Evolutionary conservation across 371 early-diverging fungal genomes (phyloP), one percentile per base, ranked within the genome.

Genomic region (Apophysomyces sp.): DNA sequence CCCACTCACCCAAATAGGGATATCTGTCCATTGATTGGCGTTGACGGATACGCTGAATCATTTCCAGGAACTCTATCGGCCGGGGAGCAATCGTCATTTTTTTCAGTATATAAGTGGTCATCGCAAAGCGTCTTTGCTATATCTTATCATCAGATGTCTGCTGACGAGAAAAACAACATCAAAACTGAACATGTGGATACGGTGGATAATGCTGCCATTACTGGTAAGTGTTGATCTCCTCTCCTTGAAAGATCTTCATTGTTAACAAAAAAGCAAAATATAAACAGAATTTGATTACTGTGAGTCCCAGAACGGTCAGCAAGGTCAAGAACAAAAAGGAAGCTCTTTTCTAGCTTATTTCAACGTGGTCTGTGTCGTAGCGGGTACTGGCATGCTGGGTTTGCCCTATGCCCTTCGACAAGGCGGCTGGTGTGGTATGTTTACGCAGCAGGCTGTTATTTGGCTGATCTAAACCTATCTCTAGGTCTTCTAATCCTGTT

Each of bases 321-420:
- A n/a, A n/a, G n/a, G 13, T 34, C 44, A 44, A 21, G 44, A 44
- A 21, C 18, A 21, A 26, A 44, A 44, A 44, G 44, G 44, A 44
- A 44, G 44, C 21, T 57, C 64, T 18, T 75, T 79, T 40, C 62
- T 71, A 16, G 78, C 86, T 29, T 86, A 81, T 55, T 78, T 83
- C 37, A 88, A 86, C 68, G 71, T 88, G 11, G 86, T 88, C 31
- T 89, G 92, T 75, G 88, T 92, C 16, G 82, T 91, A 11, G 89
- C 90, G 2, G 94, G 94, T 29, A 88, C 90, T 11, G 95, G 95
- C 21, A 86, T 91, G 9, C 79, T 94, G 11, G 93, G 92, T 58
- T 74, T 95, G 6, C 92, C 94, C 6, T 87, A 82, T 61, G 89
- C 93, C 7, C 73, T 94, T 21, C 83, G 75, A 31, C 86, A 88